A percentile compares a stretch with the other conserved stretches of the same genome.
These are phyloP conservation scores for Petunia secreta DNA, from an alignment of 257 asterid genomes.

Conservation along the genomic window DNA sequence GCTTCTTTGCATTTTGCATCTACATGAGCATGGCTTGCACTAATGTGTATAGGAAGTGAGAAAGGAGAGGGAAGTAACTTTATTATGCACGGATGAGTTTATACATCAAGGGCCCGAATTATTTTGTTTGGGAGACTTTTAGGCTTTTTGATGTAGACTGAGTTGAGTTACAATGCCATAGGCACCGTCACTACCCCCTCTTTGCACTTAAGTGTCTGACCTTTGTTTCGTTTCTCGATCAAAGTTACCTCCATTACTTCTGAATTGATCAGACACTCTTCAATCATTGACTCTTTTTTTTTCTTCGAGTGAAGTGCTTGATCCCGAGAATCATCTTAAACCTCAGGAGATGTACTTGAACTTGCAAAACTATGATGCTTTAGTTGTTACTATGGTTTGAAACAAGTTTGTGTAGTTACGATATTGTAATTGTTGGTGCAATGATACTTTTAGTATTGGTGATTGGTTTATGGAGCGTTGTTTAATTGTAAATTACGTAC, in stretches of 20 bases:
- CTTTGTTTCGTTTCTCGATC: too few species aligned
- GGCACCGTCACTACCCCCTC: background rate
- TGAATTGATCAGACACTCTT: background rate
- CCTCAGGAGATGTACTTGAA: background rate
- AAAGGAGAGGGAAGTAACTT: background rate
- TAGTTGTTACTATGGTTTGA: background rate
- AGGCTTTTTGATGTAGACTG: background rate
- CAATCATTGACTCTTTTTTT: too few species aligned
- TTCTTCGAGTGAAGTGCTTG: background rate
- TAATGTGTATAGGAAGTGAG: background rate
- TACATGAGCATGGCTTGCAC: background rate
- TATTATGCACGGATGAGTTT: background rate
- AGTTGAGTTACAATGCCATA: background rate
- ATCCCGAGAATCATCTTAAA: background rate
- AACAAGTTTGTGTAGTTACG: background rate
- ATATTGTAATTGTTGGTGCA: background rate
- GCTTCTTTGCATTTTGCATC: background rate
- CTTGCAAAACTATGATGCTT: background rate
- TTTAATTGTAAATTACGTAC: background rate
- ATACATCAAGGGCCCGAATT: background rate
- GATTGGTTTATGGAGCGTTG: background rate
- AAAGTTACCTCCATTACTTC: background rate
- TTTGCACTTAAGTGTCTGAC: background rate
- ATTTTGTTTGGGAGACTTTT: background rate
- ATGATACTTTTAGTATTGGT: background rate